Percentiles rank a stretch among this genome's conserved stretches.
These are phyloP conservation scores for Neofusicoccum ribis DNA, from an alignment of 2,329 filamentous ascomycete genomes.

Conservation along the genomic window DNA sequence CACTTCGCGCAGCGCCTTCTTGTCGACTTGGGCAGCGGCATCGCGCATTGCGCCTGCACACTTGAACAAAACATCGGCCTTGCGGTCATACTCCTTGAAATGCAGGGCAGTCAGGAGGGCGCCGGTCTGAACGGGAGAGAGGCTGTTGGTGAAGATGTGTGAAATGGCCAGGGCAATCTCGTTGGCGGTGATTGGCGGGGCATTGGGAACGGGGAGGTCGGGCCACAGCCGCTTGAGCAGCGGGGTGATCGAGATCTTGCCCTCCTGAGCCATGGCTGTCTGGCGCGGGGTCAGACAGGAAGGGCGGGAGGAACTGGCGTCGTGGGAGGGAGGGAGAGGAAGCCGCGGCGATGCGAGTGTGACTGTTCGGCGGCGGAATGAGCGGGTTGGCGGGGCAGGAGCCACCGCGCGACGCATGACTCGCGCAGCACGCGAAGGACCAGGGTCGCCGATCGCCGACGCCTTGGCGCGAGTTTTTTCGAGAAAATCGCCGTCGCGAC, in stretches of 20 bases:
- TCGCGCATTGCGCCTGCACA: constrained; percentile 82
- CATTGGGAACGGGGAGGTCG: constrained; percentile 45
- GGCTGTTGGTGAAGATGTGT: constrained; percentile 84
- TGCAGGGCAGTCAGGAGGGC: constrained; percentile 88
- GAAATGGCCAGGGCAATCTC: constrained; percentile 91
- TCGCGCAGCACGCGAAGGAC: not conserved
- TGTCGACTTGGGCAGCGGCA: constrained; percentile 73
- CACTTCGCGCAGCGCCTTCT: constrained; percentile 59
- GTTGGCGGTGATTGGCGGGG: constrained; percentile 61
- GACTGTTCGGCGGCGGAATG: constrained; percentile 8
- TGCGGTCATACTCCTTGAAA: constrained; percentile 82
- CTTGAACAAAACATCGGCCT: constrained; percentile 81
- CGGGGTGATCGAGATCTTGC: constrained; percentile 62
- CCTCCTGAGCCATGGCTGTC: constrained; percentile 27
- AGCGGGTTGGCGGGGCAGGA: constrained; percentile 11
- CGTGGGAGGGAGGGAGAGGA: not conserved
- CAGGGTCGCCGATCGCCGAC: constrained; percentile 8
- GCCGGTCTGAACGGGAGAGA: constrained; percentile 85
- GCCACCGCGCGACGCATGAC: no score
- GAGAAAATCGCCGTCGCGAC: constrained; percentile 9
- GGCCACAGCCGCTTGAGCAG: constrained; percentile 73
- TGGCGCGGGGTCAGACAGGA: not conserved
- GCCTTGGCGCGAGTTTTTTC: constrained; percentile 19
- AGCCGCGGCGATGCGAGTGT: not conserved
- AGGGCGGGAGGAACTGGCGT: not conserved